Base-by-base conservation (phyloP, 768 basidiomycete species). In the Cubamyces sp. region DNA sequence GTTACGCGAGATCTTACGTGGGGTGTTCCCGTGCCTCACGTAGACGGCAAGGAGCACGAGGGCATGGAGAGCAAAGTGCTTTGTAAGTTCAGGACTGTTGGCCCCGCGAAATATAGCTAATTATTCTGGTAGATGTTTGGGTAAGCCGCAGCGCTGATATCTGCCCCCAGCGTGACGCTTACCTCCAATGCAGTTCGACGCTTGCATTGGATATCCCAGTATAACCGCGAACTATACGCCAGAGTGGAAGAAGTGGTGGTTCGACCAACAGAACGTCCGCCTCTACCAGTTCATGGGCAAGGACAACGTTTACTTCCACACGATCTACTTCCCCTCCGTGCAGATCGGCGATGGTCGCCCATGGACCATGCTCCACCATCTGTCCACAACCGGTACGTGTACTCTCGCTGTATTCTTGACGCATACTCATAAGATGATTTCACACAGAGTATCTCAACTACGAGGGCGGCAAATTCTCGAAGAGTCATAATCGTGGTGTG, bases 271-370 rank as follows among this genome's bases (percentile, higher is more conserved):
- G 67, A 82, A 98, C 68, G 95, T 99, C 61, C 82, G 85, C 68
- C 79, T 98, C 53, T 97, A 94, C 78, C 96, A 99, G 75, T 99
- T 99, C 81, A 99, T 99, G 97, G 97, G 97, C 72, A 99, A 99
- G 78, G 96, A 98, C 74, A 98, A 95, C 64, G 94, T 96, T 52
- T 98, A 96, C 76, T 99, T 99, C 85, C 97, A 99, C 75, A 94
- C 94, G 0, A 86, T 99, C 42, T 94, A 94, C 69, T 99, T 88
- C 80, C 96, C 97, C 28, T 88, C 93, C 3, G 87, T 94, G 60
- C 85, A 93, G 69, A 77, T 98, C 62, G 97, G 87, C 3, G 95
- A 98, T 66, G 91, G 92, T 18, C 85, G 92, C 53, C 79, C 88
- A 64, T 99, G 97, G 97, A 97, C 96, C 25, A 95, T 78, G 73